Base-by-base conservation (phyloP, 2,329 filamentous ascomycete genomes). In the Penicillium sp. region DNA sequence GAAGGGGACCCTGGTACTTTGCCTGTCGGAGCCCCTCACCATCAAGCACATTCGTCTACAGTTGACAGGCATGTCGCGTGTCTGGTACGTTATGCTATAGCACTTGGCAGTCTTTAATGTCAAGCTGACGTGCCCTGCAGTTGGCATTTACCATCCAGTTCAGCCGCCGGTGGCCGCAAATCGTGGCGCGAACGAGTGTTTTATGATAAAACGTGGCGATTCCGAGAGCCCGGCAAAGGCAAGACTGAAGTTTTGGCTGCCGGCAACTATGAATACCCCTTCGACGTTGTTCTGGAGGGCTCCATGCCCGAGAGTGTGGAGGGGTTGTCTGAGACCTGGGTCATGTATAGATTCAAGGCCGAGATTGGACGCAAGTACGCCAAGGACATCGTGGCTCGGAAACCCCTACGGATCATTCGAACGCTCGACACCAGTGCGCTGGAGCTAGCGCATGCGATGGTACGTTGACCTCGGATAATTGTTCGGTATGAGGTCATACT, bases 331-430 rank as follows among this genome's bases (percentile, higher is more conserved):
- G 88, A 95, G 60, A 91, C 88, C 13, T 92, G 87, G 72, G 84
- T 97, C 52, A 87, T 89, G 42, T 98, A 97, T 72, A 85, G 87
- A 58, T 78, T 98, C 64, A 95, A 95, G 71, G 93, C 92, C 1
- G 91, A 89, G 44, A 85, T 97, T 44, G 87, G 91, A 51, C 88
- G 90, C 54, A 95, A 93, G 75, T 84, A 96, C 62, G 84, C 87
- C 63, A 92, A 95, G 75, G 90, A 95, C 66, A 77, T 95, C 44
- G 83, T 88, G 59, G 81, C 88, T 29, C 86, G 86, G 67, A 92
- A 92, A 69, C 84, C 87, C 46, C 71, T 93, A 48, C 82, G 88
- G 47, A 82, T 92, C 49, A 87, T 92, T 50, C 81, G 88, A 49
- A 92, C 88, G 0, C 74, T 91, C 41, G 86, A 89, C 52, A 80